These are phyloP conservation scores for Blastocladiella britannica DNA, from an alignment of 192 early-diverging fungal species.

Conservation along the genomic window DNA sequence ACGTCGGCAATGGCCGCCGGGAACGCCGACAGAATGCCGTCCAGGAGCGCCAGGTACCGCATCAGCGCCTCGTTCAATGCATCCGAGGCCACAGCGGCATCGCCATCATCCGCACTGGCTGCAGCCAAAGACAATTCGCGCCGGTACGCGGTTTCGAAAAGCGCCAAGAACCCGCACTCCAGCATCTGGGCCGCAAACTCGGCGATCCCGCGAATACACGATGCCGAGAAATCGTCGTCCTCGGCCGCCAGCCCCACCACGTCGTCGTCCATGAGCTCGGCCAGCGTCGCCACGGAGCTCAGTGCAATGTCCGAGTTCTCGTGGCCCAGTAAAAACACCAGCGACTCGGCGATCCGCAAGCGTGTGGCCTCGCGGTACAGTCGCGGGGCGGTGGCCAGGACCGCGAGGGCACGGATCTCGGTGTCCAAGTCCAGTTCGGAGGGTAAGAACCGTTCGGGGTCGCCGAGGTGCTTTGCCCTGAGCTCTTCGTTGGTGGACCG, in stretches of 20 bases:
- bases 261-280: slow-evolving; percentile 84
- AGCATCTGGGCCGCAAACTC: slow-evolving; percentile 51
- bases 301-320: slow-evolving; percentile 88
- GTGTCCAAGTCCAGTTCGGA: slow-evolving; percentile 90
- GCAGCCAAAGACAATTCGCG: not conserved
- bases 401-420: slow-evolving; percentile 54
- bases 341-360: slow-evolving; percentile 34
- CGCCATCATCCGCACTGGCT: slow-evolving; percentile 38
- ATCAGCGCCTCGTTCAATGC: not conserved
- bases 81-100: slow-evolving; percentile 35
- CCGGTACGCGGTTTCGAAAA: not conserved
- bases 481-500: slow-evolving; percentile 73
- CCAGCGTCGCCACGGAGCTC: slow-evolving; percentile 61
- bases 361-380: slow-evolving; percentile 51
- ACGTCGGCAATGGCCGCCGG: too few relatives aligned
- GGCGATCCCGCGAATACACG: slow-evolving; percentile 28
- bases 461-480: slow-evolving; percentile 54
- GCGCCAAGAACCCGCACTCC: not conserved
- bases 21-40: too few relatives aligned
- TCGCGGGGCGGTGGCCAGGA: slow-evolving; percentile 58
- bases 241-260: slow-evolving; percentile 28
- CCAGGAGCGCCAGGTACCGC: not conserved
- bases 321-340: slow-evolving; percentile 63
- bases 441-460: slow-evolving; percentile 66
- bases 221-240: slow-evolving; percentile 37